These are phyloP conservation scores for Acephala macrosclerotiorum DNA, from an alignment of 2,329 filamentous ascomycete genomes.

Conservation along the genomic window DNA sequence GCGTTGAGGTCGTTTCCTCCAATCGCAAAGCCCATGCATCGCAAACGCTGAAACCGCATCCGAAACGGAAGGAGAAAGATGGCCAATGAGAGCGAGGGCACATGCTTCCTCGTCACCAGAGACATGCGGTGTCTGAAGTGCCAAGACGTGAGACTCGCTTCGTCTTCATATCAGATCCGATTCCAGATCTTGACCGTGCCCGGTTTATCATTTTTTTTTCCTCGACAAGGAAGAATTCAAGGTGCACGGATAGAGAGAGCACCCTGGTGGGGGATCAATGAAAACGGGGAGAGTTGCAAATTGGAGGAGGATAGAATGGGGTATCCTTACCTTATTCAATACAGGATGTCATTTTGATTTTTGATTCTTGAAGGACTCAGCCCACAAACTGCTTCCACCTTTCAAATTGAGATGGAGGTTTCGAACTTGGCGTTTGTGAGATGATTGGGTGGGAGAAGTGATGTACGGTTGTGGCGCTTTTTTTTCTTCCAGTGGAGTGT, in stretches of 20 bases:
- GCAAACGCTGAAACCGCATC: background rate
- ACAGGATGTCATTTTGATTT: background rate
- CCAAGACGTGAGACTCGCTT: too few species aligned
- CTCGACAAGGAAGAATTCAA: background rate
- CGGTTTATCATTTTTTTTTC: background rate
- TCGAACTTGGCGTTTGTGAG: background rate
- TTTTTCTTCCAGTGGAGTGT: background rate
- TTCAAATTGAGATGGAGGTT: background rate
- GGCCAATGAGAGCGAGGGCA: too few species aligned
- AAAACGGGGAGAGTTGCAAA: conserved; percentile 6
- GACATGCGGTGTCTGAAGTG: too few species aligned
- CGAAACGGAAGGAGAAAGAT: background rate
- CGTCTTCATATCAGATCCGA: background rate
- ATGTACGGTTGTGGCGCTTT: conserved; percentile 15
- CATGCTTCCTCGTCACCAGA: too few species aligned
- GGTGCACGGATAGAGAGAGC: background rate
- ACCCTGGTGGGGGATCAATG: background rate
- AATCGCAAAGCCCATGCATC: background rate
- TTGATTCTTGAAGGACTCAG: background rate
- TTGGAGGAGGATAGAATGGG: background rate
- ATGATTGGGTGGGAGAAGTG: background rate
- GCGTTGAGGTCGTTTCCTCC: background rate
- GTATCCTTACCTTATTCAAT: background rate
- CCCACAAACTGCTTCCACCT: background rate
- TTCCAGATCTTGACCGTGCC: background rate